Evolutionary conservation across 352 stramenopile genomes (phyloP).

Genomic region (Globisporangium barbulae): DNA sequence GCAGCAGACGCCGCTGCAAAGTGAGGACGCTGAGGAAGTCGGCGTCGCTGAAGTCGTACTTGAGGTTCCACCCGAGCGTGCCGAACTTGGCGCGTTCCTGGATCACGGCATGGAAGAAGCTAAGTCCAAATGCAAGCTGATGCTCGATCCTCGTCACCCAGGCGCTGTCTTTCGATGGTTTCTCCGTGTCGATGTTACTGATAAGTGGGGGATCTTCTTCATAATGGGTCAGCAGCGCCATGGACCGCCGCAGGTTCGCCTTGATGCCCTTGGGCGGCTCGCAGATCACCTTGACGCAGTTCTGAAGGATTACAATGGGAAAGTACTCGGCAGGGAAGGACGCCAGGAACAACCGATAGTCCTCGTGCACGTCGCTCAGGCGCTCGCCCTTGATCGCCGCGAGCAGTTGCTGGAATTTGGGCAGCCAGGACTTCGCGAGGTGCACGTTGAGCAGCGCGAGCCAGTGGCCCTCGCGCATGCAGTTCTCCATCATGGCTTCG

Average conservation of each 20-base stretch:
- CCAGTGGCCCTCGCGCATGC: slow-evolving; percentile 52
- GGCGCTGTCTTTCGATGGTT: background rate
- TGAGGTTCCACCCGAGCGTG: slow-evolving; percentile 71
- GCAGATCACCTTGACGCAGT: slow-evolving; percentile 76
- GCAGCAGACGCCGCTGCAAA: slow-evolving; percentile 49
- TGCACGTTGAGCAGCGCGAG: slow-evolving; percentile 77
- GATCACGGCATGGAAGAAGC: slow-evolving; percentile 76
- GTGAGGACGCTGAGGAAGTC: slow-evolving; percentile 73
- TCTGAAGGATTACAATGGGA: slow-evolving; percentile 67
- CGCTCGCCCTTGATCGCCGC: slow-evolving; percentile 26
- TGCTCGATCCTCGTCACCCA: slow-evolving; percentile 32
- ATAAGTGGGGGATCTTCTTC: background rate
- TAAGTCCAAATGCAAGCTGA: slow-evolving; percentile 67
- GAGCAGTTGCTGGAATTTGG: slow-evolving; percentile 49
- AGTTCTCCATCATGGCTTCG: slow-evolving; percentile 50
- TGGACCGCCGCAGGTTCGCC: slow-evolving; percentile 68
- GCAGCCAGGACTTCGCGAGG: slow-evolving; percentile 74
- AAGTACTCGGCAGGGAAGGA: slow-evolving; percentile 69
- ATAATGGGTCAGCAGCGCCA: slow-evolving; percentile 31
- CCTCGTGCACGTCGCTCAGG: slow-evolving; percentile 38
- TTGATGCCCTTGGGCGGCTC: slow-evolving; percentile 72
- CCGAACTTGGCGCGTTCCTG: slow-evolving; percentile 79
- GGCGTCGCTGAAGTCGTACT: slow-evolving; percentile 75
- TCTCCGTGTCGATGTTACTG: slow-evolving; percentile 2
- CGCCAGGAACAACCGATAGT: slow-evolving; percentile 71